Evolutionary conservation across 2,329 filamentous ascomycete genomes (phyloP).

Genomic region (Pseudovirgaria hyperparasitica): DNA sequence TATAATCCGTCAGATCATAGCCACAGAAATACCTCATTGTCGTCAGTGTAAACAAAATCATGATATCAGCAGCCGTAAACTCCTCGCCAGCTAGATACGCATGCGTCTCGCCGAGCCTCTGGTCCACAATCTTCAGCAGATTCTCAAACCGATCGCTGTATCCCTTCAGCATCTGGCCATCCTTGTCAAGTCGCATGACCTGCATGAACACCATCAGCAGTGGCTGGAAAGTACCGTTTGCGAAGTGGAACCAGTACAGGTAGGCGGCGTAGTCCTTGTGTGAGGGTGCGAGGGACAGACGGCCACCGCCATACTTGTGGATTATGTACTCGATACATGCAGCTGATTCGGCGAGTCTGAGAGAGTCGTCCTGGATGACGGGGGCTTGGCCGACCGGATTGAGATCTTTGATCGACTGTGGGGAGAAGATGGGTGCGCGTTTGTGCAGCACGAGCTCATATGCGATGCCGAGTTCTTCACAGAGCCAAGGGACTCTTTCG

Average conservation of each 20-base stretch:
- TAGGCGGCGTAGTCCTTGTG: slow-evolving; percentile 45
- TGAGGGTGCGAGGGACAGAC: slow-evolving; percentile 32
- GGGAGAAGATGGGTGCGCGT: slow-evolving; percentile 31
- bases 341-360: slow-evolving; percentile 46
- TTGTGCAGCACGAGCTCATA: slow-evolving; percentile 39
- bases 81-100: slow-evolving; percentile 47
- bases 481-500: slow-evolving; percentile 51
- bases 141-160: slow-evolving; percentile 21
- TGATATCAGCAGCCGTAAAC: slow-evolving; percentile 54
- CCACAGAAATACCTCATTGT: slow-evolving; percentile 45
- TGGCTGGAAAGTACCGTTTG: slow-evolving; percentile 28
- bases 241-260: slow-evolving; percentile 53
- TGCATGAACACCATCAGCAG: slow-evolving; percentile 13
- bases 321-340: slow-evolving; percentile 52
- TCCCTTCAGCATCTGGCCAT: slow-evolving; percentile 21
- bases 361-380: slow-evolving; percentile 40
- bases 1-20: slow-evolving; percentile 19
- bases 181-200: slow-evolving; percentile 11
- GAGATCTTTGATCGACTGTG: slow-evolving; percentile 15
- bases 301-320: slow-evolving; percentile 35
- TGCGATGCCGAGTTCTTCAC: slow-evolving; percentile 47
- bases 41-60: slow-evolving; percentile 48
- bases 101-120: slow-evolving; percentile 32
- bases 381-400: slow-evolving; percentile 43
- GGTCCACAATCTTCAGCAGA: slow-evolving; percentile 36